Evolutionary conservation across 2,329 filamentous ascomycete genomes (phyloP), one percentile per base, ranked within the genome.

Genomic region (Harringtonia lauricola): DNA sequence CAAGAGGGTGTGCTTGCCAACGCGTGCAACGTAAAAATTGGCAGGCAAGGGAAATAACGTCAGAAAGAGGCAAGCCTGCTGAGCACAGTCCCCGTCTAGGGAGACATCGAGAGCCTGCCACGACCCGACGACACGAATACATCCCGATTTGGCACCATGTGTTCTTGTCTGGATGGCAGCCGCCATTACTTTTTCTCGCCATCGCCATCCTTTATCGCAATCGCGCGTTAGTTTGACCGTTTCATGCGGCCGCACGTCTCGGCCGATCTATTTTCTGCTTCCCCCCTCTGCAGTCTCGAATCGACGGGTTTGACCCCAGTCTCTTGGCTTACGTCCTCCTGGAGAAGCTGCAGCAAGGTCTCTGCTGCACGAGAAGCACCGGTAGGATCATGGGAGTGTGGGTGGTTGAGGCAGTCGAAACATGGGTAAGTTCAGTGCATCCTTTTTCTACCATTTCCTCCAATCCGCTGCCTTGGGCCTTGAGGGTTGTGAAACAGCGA

Each of bases 391-490:
- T 50, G 46, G 43, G 42, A 44, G 21, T 45, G 42, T 37, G 41
- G 30, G 37, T 29, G 39, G 22, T 30, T 38, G 35, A 30, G 26
- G 38, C 42, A 31, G 40, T 50, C 41, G 44, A 50, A 50, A 37
- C 38, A 50, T 50, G 47, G 49, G 49, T 51, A 36, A 51, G 47
- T 47, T 13, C 30, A 8, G 28, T 13, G 28, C 28, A 29, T 35
- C 14, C 33, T 35, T 35, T 35, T n/a, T 35, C 17, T 36, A 13
- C 13, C 15, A 7, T 31, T 31, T 31, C 8, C 30, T 31, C 30
- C 30, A 24, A 35, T 37, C 41, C 41, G 45, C 45, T 44, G 43
- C 28, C 46, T 41, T 48, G 48, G 46, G 36, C 36, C 39, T 42
- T 33, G 48, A 47, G 24, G 17, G 48, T 15, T 42, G 46, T 50